Base-by-base conservation (phyloP, 2,329 filamentous ascomycete species). In the Ophiostoma ulmi region DNA sequence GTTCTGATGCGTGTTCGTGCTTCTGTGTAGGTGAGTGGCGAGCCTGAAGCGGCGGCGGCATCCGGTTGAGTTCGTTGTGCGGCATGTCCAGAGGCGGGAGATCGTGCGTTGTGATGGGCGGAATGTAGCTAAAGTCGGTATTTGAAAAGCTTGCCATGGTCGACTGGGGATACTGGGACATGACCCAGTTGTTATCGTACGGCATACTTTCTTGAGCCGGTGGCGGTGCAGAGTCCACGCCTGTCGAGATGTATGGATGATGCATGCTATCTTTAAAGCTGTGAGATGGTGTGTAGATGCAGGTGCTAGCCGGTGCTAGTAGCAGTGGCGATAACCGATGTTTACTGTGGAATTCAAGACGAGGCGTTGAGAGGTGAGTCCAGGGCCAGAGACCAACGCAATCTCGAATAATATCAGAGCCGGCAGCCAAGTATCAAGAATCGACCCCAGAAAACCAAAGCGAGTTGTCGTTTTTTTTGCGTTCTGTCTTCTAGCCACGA, bases 101-200 rank as follows among this genome's bases (percentile, higher is more conserved):
- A 11, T 81, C 79, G 73, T 82, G 81, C 70, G 76, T 74, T 1
- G 69, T 55, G 67, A 84, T 83, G 66, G 85, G 82, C 70, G 83
- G 81, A 74, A 86, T 82, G 79, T 90, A 93, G 71, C 83, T 76
- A 73, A 82, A 88, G 74, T 87, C 73, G 17, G 64, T 87, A 17
- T 83, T 84, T 72, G 84, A 82, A 77, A 91, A 93, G 75, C 91
- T 90, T 58, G 88, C 83, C 80, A 92, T 87, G 35, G 89, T 87
- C 71, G 90, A 90, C 73, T 90, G 87, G 75, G 88, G 88, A 76
- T 92, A 91, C 17, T 88, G 79, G 73, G 80, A 83, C 76, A 88
- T 84, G 67, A 82, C 81, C 87, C 87, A 88, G 76, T 80, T 80
- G 72, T 86, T 81, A 64, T 67, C 70, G 61, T 73, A 74, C 17